Conservation (phyloP, 306 rosid genomes). For the Chamaecrista fasciculata region DNA sequence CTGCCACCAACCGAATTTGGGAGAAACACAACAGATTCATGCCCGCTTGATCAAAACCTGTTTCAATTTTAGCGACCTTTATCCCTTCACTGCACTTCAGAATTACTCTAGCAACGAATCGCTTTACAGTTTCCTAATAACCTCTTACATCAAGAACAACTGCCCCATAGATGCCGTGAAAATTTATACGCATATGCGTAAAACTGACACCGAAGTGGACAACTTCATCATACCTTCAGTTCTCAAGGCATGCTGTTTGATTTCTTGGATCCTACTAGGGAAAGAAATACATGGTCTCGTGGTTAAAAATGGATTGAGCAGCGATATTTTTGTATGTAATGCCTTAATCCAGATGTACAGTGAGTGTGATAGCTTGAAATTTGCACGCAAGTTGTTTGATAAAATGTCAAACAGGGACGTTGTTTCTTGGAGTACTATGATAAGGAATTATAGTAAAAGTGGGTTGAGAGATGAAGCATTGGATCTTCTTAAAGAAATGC, state of each 20-base stretch:
- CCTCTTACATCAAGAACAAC: conserved; percentile 54
- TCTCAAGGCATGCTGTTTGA: conserved; percentile 62
- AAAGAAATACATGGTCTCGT: conserved; percentile 56
- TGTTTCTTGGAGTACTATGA: conserved; percentile 73
- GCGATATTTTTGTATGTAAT: conserved; percentile 52
- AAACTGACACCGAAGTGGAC: conserved; percentile 45
- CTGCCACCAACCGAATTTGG: conserved; percentile 23
- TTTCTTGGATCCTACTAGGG: conserved; percentile 36
- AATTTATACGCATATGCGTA: conserved; percentile 49
- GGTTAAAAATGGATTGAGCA: conserved; percentile 43
- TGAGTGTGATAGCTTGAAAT: conserved; percentile 40
- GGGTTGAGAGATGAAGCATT: conserved; percentile 49
- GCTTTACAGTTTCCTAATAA: conserved; percentile 52
- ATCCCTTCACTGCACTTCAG: conserved; percentile 33
- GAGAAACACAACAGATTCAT: conserved; percentile 58
- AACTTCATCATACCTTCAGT: conserved; percentile 59
- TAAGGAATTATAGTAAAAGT: conserved; percentile 44
- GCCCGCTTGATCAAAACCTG: conserved; percentile 58
- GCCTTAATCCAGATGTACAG: conserved; percentile 64
- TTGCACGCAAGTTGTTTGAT: conserved; percentile 50
- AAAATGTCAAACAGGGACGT: conserved; percentile 46
- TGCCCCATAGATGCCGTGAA: conserved; percentile 39
- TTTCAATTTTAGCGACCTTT: conserved; percentile 27
- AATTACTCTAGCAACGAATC: conserved; percentile 43
- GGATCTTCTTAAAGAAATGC: conserved; percentile 44